Base-by-base conservation (phyloP, 805 yeast species). In the Brettanomyces naardenensis region DNA sequence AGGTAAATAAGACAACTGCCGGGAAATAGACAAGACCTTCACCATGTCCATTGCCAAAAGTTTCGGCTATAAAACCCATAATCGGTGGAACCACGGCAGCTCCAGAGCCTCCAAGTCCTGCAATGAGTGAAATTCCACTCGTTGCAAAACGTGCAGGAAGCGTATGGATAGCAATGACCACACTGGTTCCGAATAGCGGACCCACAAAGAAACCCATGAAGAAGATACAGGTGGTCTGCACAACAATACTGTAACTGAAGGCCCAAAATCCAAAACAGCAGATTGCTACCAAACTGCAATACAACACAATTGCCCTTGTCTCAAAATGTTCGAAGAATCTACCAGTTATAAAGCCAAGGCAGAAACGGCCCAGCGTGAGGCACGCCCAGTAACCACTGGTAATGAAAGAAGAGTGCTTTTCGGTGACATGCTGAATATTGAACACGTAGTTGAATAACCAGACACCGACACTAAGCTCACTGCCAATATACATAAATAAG, bases 81-180 rank as follows among this genome's bases (percentile, higher is more conserved):
- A 75, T 37, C 44, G 76, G 80, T 1, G 94, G 92, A 5, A 84
- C 44, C 0, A 74, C 67, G 0, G 94, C 90, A n/a, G 82, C 83
- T 1, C 95, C 95, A 13, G 80, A 75, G 3, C 92, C 89, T 5
- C 94, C 95, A 42, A 84, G 53, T 0, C 92, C 88, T 39, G 88
- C 78, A 17, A 81, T 74, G 38, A 82, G 65, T 0, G 95, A 89
- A 6, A 86, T 69, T 1, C 87, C 89, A 14, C 75, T 59, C 7
- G 82, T 72, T 37, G 81, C 82, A 37, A 71, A 59, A 29, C 65
- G 67, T 20, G 61, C 57, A 0, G 95, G 95, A 31, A 86, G 54
- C 2, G 76, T 61, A 38, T 76, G 74, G 33, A 82, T 57, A 1
- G 86, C 68, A 7, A 80, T 71, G 11, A 81, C 73, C 36, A 82